phyloP scores from a whole-genome alignment of 768 basidiomycete genomes.

The Lenzites betulinus region DNA sequence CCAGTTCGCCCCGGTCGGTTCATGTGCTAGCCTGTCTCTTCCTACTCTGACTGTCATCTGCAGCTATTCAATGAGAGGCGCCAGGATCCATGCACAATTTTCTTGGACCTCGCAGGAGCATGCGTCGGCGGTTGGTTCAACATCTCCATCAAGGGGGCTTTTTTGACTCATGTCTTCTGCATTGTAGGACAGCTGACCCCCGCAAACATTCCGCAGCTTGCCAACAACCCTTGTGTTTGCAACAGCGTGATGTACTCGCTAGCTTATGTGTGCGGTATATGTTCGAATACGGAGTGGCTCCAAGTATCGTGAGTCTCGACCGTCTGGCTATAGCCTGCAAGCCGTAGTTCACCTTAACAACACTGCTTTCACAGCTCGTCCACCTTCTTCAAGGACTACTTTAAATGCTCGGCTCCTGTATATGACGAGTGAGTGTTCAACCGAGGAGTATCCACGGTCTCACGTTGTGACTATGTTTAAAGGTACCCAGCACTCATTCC shows the following conservation, averaged over 20 bases:
- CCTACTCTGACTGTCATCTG: not conserved
- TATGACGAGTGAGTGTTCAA: too few species aligned
- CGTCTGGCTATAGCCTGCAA: not conserved
- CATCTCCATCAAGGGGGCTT: too few species aligned
- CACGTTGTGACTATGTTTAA: not conserved
- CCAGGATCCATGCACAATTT: not conserved
- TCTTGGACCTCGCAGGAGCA: not conserved
- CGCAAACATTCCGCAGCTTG: too few species aligned
- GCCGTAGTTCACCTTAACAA: too few species aligned
- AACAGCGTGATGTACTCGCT: not conserved
- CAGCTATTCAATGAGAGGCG: not conserved
- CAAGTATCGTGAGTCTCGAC: not conserved
- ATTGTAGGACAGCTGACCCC: not conserved
- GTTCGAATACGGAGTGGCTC: not conserved
- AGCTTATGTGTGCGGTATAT: not conserved
- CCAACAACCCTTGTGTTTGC: not conserved
- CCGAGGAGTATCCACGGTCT: too few species aligned
- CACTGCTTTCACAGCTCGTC: not conserved
- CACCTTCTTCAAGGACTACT: not conserved
- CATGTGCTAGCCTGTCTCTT: not conserved
- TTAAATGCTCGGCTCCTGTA: not conserved
- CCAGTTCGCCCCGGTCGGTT: not conserved
- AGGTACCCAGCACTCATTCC: not conserved
- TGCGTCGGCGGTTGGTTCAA: not conserved
- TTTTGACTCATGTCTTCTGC: too few species aligned